Evolutionary conservation across 108 stramenopile genomes (phyloP).

Genomic region (Conticribra weissflogii): DNA sequence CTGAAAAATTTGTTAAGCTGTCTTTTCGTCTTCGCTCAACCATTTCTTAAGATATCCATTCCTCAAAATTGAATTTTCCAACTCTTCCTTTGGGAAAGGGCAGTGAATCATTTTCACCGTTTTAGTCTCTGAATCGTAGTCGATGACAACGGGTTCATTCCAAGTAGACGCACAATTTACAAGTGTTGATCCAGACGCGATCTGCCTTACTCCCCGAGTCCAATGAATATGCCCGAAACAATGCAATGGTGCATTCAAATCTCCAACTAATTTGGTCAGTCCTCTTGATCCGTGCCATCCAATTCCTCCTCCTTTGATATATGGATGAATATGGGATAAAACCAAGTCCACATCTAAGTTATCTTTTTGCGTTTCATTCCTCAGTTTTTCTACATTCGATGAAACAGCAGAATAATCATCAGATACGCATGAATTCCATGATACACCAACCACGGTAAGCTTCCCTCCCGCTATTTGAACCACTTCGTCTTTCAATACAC

Average conservation of each 20-base stretch:
- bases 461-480: slow-evolving; percentile 2
- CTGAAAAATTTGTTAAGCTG: too few species aligned
- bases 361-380: background rate
- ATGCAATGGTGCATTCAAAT: slow-evolving; percentile 10
- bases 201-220: slow-evolving; percentile 3
- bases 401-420: slow-evolving; percentile 3
- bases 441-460: slow-evolving; percentile 3
- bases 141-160: slow-evolving; percentile 18
- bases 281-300: slow-evolving; percentile 17
- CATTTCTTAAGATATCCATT: slow-evolving; percentile 4
- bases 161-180: slow-evolving; percentile 22
- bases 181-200: background rate
- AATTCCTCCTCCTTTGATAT: slow-evolving; percentile 3
- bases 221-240: slow-evolving; percentile 23
- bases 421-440: slow-evolving; percentile 11
- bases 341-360: slow-evolving; percentile 12
- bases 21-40: background rate
- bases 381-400: background rate
- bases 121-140: background rate
- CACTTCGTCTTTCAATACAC: slow-evolving; percentile 12
- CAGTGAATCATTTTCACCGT: slow-evolving; percentile 6
- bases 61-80: too few species aligned
- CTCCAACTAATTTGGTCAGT: background rate
- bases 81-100: background rate
- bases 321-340: slow-evolving; percentile 10